Base-by-base conservation (phyloP, 2,329 filamentous ascomycete species). In the Colletotrichum sp. region DNA sequence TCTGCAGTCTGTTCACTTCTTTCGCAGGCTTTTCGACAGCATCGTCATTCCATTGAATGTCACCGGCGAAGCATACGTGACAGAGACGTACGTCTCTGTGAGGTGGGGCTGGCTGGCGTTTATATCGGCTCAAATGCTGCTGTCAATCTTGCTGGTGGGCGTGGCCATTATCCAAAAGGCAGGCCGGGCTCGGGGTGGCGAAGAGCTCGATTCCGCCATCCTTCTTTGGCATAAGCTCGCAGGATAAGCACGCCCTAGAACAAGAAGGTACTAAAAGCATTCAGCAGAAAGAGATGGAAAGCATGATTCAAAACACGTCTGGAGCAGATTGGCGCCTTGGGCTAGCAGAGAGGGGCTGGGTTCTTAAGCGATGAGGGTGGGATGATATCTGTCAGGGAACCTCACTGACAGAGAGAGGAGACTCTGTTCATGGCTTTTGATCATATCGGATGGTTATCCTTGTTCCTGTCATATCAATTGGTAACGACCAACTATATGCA, bases 121-220 rank as follows among this genome's bases (percentile, higher is more conserved):
- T n/a, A n/a, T n/a, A n/a, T n/a, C n/a, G n/a, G n/a, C n/a, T n/a
- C n/a, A n/a, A n/a, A n/a, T n/a, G n/a, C n/a, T n/a, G n/a, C n/a
- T n/a, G n/a, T n/a, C n/a, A n/a, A n/a, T n/a, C n/a, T n/a, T n/a
- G n/a, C n/a, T n/a, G n/a, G n/a, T n/a, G n/a, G n/a, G n/a, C n/a
- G n/a, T n/a, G n/a, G n/a, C n/a, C n/a, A n/a, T n/a, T n/a, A n/a
- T n/a, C n/a, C n/a, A n/a, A n/a, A n/a, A n/a, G n/a, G n/a, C n/a
- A n/a, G n/a, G n/a, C n/a, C n/a, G n/a, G n/a, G n/a, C n/a, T n/a
- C n/a, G n/a, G n/a, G n/a, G n/a, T n/a, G n/a, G n/a, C n/a, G n/a
- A n/a, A n/a, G n/a, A n/a, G 72, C 58, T 70, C 65, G 5, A 57
- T 24, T 24, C 30, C 70, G 16, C 66, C 58, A 24, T 43, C 38